phyloP scores from a whole-genome alignment of 2,329 filamentous ascomycete genomes.

The Penicillium brevicompactum region DNA sequence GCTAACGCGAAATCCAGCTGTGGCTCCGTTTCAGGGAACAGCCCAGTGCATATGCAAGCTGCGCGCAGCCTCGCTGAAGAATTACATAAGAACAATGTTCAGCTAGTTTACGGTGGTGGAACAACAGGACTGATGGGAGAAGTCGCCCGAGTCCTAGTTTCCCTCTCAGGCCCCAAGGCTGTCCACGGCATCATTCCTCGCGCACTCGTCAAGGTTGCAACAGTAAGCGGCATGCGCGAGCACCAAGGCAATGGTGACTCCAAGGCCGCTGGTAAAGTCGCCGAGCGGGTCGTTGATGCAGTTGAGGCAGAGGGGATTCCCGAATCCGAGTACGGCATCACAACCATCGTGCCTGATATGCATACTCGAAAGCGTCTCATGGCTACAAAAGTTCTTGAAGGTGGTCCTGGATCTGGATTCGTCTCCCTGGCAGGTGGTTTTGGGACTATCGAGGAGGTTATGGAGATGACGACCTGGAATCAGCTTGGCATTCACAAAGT shows the following conservation, averaged over 20 bases:
- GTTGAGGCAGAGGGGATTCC: constrained; percentile 31
- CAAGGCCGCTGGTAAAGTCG: constrained; percentile 54
- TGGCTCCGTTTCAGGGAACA: constrained; percentile 74
- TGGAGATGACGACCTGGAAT: constrained; percentile 94
- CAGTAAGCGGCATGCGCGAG: constrained; percentile 29
- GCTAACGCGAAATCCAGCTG: constrained; percentile 57
- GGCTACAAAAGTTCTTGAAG: constrained; percentile 81
- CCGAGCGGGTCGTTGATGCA: constrained; percentile 59
- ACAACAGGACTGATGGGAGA: constrained; percentile 96
- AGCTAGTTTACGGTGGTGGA: constrained; percentile 91
- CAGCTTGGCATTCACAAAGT: constrained; percentile 87
- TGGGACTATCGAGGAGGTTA: constrained; percentile 93
- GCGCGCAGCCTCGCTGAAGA: constrained; percentile 72
- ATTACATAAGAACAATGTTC: constrained; percentile 76
- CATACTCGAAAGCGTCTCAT: constrained; percentile 94
- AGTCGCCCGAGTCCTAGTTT: constrained; percentile 80
- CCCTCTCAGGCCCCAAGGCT: constrained; percentile 73
- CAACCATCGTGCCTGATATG: constrained; percentile 92
- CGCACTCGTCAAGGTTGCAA: constrained; percentile 76
- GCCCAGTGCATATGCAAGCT: constrained; percentile 73
- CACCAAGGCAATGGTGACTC: constrained; percentile 41
- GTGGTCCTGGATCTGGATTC: constrained; percentile 83
- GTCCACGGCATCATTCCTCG: constrained; percentile 95
- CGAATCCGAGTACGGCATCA: constrained; percentile 68
- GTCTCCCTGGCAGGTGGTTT: constrained; percentile 87